A percentile compares a stretch with the other conserved stretches of the same genome.
These are phyloP conservation scores for Diplodia seriata DNA, from an alignment of 2,329 filamentous ascomycete species.

Conservation along the genomic window DNA sequence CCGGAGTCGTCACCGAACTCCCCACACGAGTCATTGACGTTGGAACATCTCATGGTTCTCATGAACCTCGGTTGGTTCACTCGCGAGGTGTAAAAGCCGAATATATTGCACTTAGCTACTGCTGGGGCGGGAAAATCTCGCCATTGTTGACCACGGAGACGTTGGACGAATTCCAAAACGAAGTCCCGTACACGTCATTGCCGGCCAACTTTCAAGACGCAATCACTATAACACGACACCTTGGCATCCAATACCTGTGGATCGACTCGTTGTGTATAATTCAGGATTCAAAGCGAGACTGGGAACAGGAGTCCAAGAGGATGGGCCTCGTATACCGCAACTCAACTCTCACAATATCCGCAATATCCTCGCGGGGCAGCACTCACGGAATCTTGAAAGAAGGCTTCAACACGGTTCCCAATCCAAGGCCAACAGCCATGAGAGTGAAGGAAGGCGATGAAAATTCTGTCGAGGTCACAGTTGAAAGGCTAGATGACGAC, in stretches of 20 bases:
- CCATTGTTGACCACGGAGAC: background rate
- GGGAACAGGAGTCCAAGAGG: slow-evolving; percentile 13
- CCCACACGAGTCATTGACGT: slow-evolving; percentile 12
- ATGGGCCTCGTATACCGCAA: slow-evolving; percentile 24
- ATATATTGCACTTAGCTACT: slow-evolving; percentile 13
- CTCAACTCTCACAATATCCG: slow-evolving; percentile 17
- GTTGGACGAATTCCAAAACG: background rate
- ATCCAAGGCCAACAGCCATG: background rate
- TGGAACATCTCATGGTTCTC: background rate
- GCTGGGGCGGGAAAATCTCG: background rate
- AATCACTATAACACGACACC: slow-evolving; percentile 8
- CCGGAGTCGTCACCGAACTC: background rate
- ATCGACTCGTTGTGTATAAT: slow-evolving; percentile 36
- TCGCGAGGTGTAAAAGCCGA: background rate
- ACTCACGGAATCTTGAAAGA: slow-evolving; percentile 3
- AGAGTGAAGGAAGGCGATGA: background rate
- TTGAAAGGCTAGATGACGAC: background rate
- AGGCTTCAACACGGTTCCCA: background rate
- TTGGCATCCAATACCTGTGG: slow-evolving; percentile 33
- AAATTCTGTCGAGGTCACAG: background rate
- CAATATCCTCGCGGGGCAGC: background rate
- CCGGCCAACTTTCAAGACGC: slow-evolving; percentile 32
- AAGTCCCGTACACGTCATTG: background rate
- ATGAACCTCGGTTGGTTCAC: background rate
- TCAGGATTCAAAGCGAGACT: slow-evolving; percentile 31